A percentile compares a stretch with the other conserved stretches of the same genome.
Evolutionary conservation across 2,329 filamentous ascomycete genomes (phyloP).

Genomic region (Pseudopyrenochaeta lycopersici): DNA sequence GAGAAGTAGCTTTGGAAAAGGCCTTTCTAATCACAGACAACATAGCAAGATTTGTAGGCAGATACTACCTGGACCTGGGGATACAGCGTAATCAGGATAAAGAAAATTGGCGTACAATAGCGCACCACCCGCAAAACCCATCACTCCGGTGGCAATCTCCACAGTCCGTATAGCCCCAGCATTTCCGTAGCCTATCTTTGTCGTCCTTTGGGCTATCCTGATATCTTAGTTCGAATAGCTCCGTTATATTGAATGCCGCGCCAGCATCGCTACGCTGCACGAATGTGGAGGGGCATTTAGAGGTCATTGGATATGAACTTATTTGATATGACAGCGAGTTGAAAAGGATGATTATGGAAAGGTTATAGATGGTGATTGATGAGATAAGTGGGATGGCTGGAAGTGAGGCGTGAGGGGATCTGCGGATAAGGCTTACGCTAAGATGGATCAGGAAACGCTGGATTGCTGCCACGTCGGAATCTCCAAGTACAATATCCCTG

Average conservation of each 20-base stretch:
- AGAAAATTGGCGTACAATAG: constrained; percentile 43
- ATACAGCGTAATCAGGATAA: neutral
- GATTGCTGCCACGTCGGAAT: neutral
- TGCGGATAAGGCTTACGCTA: constrained; percentile 12
- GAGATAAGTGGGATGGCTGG: neutral
- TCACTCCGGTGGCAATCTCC: constrained; percentile 48
- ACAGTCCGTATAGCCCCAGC: constrained; percentile 48
- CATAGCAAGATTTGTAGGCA: too few species aligned
- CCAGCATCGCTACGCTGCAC: constrained; percentile 3
- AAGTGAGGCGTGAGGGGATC: constrained; percentile 9
- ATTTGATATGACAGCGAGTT: neutral
- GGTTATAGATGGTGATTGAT: neutral
- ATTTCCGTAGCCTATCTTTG: constrained; percentile 38
- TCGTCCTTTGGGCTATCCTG: constrained; percentile 41
- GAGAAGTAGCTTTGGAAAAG: too few species aligned
- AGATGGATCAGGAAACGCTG: constrained; percentile 3
- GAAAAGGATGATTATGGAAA: neutral
- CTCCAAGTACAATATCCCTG: neutral
- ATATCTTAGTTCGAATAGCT: constrained; percentile 34
- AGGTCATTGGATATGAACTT: constrained; percentile 11
- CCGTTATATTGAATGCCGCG: constrained; percentile 28
- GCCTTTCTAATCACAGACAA: too few species aligned
- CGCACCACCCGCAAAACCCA: constrained; percentile 56
- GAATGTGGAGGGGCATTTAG: constrained; percentile 21
- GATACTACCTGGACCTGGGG: too few species aligned